phyloP scores from a whole-genome alignment of 2,329 filamentous ascomycete genomes.

The Pezicula radicicola region DNA sequence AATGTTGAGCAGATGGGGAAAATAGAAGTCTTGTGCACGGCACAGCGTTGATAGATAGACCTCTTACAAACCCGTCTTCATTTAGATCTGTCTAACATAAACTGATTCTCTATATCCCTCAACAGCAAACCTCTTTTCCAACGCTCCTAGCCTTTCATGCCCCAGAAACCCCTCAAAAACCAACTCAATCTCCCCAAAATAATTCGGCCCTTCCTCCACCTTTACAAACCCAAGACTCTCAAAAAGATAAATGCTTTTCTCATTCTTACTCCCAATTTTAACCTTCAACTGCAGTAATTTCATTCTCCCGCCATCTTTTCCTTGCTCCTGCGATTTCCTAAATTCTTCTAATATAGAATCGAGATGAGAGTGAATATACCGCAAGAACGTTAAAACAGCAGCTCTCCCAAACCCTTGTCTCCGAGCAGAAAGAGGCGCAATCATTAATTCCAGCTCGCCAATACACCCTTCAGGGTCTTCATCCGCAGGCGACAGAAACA shows the following conservation, averaged over 20 bases:
- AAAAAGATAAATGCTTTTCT: constrained; percentile 56
- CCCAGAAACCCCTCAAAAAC: constrained; percentile 25
- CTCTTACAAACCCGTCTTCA: no score
- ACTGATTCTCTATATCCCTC: constrained; percentile 33
- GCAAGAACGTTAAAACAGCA: constrained; percentile 65
- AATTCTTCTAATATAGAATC: constrained; percentile 57
- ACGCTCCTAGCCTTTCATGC: constrained; percentile 20
- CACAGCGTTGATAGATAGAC: no score
- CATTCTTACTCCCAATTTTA: constrained; percentile 58
- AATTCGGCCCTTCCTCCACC: constrained; percentile 47
- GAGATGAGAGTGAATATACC: constrained; percentile 59
- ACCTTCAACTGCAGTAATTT: constrained; percentile 46
- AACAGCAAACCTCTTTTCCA: constrained; percentile 30
- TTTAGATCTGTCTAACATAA: constrained; percentile 25
- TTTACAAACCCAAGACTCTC: constrained; percentile 55
- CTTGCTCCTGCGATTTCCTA: constrained; percentile 2
- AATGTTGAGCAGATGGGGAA: constrained; percentile 1
- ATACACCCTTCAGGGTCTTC: constrained; percentile 36
- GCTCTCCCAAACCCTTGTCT: constrained; percentile 63
- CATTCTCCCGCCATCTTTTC: constrained; percentile 10
- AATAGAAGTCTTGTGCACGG: not conserved
- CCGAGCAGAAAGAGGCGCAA: constrained; percentile 58
- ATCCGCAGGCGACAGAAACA: constrained; percentile 69
- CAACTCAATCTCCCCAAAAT: constrained; percentile 67
- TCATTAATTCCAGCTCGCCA: constrained; percentile 86